Base-by-base conservation (phyloP, 1,284 basidiomycete species). In the Schizophyllum amplum region DNA sequence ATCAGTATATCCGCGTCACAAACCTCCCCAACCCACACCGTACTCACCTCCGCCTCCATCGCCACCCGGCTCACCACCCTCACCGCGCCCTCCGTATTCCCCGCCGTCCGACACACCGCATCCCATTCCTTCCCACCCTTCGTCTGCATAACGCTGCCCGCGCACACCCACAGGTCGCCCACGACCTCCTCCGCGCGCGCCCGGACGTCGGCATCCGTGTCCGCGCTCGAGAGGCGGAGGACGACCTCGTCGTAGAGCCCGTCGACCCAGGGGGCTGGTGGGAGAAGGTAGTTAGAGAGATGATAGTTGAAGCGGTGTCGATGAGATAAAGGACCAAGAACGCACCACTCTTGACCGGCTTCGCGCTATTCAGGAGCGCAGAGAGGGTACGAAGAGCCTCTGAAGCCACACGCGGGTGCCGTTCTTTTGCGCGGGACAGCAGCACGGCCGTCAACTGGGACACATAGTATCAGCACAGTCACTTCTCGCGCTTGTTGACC, bases 181-280 rank as follows among this genome's bases (percentile, higher is more conserved):
- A 98, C 80, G 49, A 84, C 86, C 27, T 87, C 83, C 65, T 98
- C 87, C 0, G 93, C 93, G 61, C 82, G 84, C 42, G 83, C 80
- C 47, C 92, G 84, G 27, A 99, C 92, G 62, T 98, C 94, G 11
- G 92, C 86, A 68, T 98, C 96, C 4, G 94, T 93, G 61, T 93
- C 90, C 59, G 89, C 82, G 54, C 83, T 89, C 53, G 76, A 82
- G 47, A 99, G 74, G 42, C 93, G 80, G 21, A 74, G 69, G 1
- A 90, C 75, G 2, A 91, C 87, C 55, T 90, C 86, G 11, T 82
- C 73, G 69, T 94, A 96, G 4, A 98, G 76, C 6, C 73, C 65
- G 58, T 89, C 82, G 1, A 83, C 72, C 81, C 89, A 87, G 47
- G 60, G 57, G 46, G 48, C 24, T 21, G 25, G n/a, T n/a, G n/a